These are phyloP conservation scores for Beauveria australis DNA, from an alignment of 2,329 filamentous ascomycete species.

Conservation along the genomic window DNA sequence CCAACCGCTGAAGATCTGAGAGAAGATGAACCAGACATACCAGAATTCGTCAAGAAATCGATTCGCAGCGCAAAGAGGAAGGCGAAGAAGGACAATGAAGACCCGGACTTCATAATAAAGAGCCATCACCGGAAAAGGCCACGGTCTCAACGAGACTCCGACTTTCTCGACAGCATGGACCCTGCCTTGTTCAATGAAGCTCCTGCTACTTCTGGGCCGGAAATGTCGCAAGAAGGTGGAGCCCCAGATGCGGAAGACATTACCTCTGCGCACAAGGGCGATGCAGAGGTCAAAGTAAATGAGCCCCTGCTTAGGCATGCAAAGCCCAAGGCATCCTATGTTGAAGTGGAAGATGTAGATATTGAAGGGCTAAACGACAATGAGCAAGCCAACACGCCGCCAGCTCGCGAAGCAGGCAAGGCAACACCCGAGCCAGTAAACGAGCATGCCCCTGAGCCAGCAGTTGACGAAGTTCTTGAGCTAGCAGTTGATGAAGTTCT, in stretches of 20 bases:
- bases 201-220: slow-evolving; percentile 13
- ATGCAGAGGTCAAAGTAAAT: slow-evolving; percentile 26
- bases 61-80: slow-evolving; percentile 45
- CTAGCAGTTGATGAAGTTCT: background rate
- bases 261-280: slow-evolving; percentile 11
- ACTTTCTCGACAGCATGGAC: slow-evolving; percentile 37
- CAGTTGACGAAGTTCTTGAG: background rate
- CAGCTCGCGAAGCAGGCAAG: background rate
- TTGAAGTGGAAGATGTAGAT: slow-evolving; percentile 37
- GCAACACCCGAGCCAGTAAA: background rate
- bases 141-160: slow-evolving; percentile 19
- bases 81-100: slow-evolving; percentile 42
- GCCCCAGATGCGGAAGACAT: slow-evolving; percentile 10
- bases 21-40: slow-evolving; percentile 37
- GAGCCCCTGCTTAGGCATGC: slow-evolving; percentile 43
- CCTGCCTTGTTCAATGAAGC: slow-evolving; percentile 39
- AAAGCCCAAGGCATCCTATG: slow-evolving; percentile 43
- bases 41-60: slow-evolving; percentile 48
- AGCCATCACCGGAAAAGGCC: slow-evolving; percentile 34
- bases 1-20: slow-evolving; percentile 38
- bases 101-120: slow-evolving; percentile 44
- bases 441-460: background rate
- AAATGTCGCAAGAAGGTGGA: slow-evolving; percentile 13
- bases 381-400: background rate
- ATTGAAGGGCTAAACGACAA: slow-evolving; percentile 19